Base-by-base conservation (phyloP, 148 eudicot genomes). In the Fagopyrum esculentum region DNA sequence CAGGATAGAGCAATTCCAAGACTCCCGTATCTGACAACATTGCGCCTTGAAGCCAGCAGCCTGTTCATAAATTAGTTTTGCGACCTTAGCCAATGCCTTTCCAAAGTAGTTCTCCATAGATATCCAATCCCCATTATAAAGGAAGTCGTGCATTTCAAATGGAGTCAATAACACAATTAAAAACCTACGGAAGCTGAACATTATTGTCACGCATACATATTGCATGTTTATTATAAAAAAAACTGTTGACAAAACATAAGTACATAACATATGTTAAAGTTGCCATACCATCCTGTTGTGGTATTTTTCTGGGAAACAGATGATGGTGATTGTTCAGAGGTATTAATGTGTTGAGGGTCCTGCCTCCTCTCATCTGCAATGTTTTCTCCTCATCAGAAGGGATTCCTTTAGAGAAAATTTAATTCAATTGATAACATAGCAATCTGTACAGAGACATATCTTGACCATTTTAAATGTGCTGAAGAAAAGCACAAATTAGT, bases 291-390 rank as follows among this genome's bases (percentile, higher is more conserved):
- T 86, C 89, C 87, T 78, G 83, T 16, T 47, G 90, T 78, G 80
- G 61, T 76, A 78, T 59, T 76, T 72, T 81, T 84, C 80, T 79
- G 74, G 49, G 74, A 50, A 45, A 61, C 68, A 70, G 74, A 74
- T 50, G 66, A 63, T 29, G 81, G 48, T 48, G 76, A 75, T 74
- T 84, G 84, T 61, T 83, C 84, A 77, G 80, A 72, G 69, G 71
- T 73, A 71, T 80, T 74, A 73, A 60, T 50, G 77, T 71, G 59
- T 43, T 84, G 82, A 76, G 85, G 73, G 71, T 69, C 87, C 89
- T 88, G 93, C 85, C 79, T 77, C 93, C 82, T 84, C 82, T 80
- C 84, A 87, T 93, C 98, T 91, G 98, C 95, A 91, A 88, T 80
- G 82, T 80, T 82, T 78, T 83, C 70, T 78, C 69, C 55, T 80